Evolutionary conservation across 2,329 filamentous ascomycete genomes (phyloP).

Genomic region (Tolypocladium album): DNA sequence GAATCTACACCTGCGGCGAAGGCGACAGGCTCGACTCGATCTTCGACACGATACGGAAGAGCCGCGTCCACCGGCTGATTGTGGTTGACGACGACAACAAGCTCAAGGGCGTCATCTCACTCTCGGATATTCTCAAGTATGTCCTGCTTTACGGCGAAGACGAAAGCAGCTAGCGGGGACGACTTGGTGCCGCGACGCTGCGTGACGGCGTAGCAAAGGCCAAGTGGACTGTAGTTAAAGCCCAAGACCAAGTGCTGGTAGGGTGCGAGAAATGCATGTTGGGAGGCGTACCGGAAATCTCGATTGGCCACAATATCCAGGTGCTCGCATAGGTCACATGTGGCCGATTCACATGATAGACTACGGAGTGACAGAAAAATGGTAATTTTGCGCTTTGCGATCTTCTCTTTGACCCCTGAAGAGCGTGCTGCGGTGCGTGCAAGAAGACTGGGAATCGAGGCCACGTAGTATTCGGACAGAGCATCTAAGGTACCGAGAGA

Average conservation of each 20-base stretch:
- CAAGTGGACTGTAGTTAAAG: neutral
- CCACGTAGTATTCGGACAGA: neutral
- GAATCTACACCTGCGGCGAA: conserved; percentile 91
- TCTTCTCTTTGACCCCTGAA: neutral
- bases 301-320: neutral
- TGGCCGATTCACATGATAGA: neutral
- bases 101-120: conserved; percentile 78
- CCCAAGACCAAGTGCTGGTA: conserved; percentile 1
- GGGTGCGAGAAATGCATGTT: neutral
- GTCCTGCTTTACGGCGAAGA: conserved; percentile 73
- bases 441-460: neutral
- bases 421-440: neutral
- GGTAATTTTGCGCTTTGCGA: neutral
- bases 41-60: conserved; percentile 93
- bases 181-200: neutral
- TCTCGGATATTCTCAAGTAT: conserved; percentile 95
- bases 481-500: no score
- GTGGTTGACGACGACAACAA: conserved; percentile 84
- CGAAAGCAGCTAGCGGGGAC: conserved; percentile 19
- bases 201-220: neutral
- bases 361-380: neutral
- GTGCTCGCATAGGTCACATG: neutral
- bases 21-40: conserved; percentile 90
- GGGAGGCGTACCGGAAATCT: conserved; percentile 1
- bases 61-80: conserved; percentile 83